These are phyloP conservation scores for Ophiostoma montium DNA, from an alignment of 2,329 filamentous ascomycete genomes.

Conservation along the genomic window DNA sequence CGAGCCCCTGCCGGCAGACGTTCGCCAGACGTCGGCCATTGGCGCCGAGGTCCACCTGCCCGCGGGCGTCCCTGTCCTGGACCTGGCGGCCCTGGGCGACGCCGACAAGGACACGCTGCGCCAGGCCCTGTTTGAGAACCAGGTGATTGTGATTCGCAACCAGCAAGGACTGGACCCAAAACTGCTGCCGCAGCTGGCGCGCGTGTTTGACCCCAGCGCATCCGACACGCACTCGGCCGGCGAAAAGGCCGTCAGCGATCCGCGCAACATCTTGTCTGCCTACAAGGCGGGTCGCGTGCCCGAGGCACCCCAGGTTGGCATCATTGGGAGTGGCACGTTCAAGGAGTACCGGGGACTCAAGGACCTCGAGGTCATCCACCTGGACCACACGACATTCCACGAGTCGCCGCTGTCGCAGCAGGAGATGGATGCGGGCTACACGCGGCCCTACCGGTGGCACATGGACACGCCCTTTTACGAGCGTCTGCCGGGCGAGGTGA, in stretches of 20 bases:
- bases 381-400: constrained; percentile 12
- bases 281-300: constrained; percentile 10
- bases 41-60: constrained; percentile 11
- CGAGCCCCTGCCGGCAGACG: constrained; percentile 6
- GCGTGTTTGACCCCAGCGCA: constrained; percentile 9
- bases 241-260: constrained; percentile 11
- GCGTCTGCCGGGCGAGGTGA: constrained; percentile 56
- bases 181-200: constrained; percentile 6
- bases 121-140: constrained; percentile 10
- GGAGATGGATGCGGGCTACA: constrained; percentile 25
- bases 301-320: constrained; percentile 10
- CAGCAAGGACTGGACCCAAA: constrained; percentile 9
- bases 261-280: constrained; percentile 10
- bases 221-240: constrained; percentile 12
- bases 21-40: constrained; percentile 9
- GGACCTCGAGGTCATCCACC: constrained; percentile 9
- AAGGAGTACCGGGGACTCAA: constrained; percentile 7
- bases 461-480: constrained; percentile 66
- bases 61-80: neutral
- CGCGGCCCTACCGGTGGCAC: constrained; percentile 60
- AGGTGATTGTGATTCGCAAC: constrained; percentile 12
- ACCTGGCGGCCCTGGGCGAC: constrained; percentile 3
- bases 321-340: constrained; percentile 11
- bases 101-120: constrained; percentile 7
- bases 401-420: constrained; percentile 26